Evolutionary conservation across 1,284 basidiomycete species (phyloP).

Genomic region (Leccinum proliferum): DNA sequence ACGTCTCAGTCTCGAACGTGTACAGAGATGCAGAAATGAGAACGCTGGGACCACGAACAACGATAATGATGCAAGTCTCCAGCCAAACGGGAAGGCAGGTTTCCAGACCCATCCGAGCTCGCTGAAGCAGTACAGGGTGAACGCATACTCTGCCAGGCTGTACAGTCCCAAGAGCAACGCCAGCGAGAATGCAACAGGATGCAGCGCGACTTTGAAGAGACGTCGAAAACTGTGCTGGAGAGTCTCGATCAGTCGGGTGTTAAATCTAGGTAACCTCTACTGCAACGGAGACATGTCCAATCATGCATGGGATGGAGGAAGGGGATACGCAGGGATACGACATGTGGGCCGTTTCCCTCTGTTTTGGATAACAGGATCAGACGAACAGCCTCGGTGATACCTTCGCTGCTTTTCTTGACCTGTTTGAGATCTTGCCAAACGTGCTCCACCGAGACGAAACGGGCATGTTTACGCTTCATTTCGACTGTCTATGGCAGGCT

Average conservation of each 20-base stretch:
- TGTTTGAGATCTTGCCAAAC: background rate
- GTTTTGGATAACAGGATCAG: background rate
- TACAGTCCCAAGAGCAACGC: conserved; percentile 11
- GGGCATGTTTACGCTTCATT: too few relatives aligned
- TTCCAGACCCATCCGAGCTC: conserved; percentile 10
- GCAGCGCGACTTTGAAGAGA: background rate
- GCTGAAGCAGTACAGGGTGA: conserved; percentile 8
- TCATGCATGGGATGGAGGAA: background rate
- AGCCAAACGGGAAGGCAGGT: conserved; percentile 16
- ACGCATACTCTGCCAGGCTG: conserved; percentile 7
- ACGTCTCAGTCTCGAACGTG: background rate
- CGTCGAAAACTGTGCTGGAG: background rate
- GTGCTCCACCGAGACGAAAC: background rate
- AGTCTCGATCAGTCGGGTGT: background rate
- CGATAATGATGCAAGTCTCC: conserved; percentile 14
- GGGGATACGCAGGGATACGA: background rate
- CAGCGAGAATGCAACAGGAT: conserved; percentile 1
- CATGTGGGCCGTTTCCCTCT: background rate
- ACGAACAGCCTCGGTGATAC: background rate
- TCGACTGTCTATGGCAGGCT: too few relatives aligned
- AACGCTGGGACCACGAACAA: conserved; percentile 13
- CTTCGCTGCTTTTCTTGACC: background rate
- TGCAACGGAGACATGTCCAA: background rate
- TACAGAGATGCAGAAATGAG: conserved; percentile 6
- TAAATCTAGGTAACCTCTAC: background rate